phyloP scores from a whole-genome alignment of 2,329 filamentous ascomycete species.

The Zopfia rhizophila region DNA sequence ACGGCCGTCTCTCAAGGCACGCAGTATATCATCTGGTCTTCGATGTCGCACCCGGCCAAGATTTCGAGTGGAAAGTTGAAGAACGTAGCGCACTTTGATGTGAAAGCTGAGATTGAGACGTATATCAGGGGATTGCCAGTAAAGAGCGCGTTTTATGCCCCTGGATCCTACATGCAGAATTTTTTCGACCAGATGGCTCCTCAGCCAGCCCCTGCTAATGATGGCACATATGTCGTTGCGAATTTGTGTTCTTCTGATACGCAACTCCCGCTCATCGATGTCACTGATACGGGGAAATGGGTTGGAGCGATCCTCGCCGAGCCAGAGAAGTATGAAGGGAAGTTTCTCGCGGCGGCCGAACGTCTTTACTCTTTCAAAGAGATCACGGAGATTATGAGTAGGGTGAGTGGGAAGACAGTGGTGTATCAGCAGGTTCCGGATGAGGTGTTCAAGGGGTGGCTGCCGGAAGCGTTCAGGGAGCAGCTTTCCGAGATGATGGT shows the following conservation, averaged over 20 bases:
- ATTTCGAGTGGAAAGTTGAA: conserved; percentile 47
- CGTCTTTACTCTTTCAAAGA: conserved; percentile 54
- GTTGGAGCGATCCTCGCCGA: conserved; percentile 55
- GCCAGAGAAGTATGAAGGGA: conserved; percentile 56
- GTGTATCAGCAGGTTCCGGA: conserved; percentile 35
- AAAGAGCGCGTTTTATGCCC: conserved; percentile 64
- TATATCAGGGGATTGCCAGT: conserved; percentile 63
- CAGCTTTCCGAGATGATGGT: conserved; percentile 40
- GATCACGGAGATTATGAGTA: conserved; percentile 52
- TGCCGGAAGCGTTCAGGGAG: conserved; percentile 30
- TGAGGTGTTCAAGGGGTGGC: conserved; percentile 36
- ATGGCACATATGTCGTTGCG: conserved; percentile 39
- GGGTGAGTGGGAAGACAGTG: conserved; percentile 53
- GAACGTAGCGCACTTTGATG: conserved; percentile 63
- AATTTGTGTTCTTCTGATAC: conserved; percentile 23
- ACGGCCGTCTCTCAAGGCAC: conserved; percentile 48
- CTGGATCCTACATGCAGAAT: conserved; percentile 67
- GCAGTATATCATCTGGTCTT: conserved; percentile 53
- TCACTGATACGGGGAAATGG: conserved; percentile 59
- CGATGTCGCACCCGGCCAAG: conserved; percentile 36
- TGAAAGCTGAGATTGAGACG: conserved; percentile 66
- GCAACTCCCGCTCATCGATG: conserved; percentile 58
- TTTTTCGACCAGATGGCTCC: conserved; percentile 37
- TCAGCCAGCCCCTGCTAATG: conserved; percentile 18
- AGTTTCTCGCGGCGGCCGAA: conserved; percentile 57